Base-by-base conservation (phyloP, 768 basidiomycete genomes). In the Gautieria morchelliformis region DNA sequence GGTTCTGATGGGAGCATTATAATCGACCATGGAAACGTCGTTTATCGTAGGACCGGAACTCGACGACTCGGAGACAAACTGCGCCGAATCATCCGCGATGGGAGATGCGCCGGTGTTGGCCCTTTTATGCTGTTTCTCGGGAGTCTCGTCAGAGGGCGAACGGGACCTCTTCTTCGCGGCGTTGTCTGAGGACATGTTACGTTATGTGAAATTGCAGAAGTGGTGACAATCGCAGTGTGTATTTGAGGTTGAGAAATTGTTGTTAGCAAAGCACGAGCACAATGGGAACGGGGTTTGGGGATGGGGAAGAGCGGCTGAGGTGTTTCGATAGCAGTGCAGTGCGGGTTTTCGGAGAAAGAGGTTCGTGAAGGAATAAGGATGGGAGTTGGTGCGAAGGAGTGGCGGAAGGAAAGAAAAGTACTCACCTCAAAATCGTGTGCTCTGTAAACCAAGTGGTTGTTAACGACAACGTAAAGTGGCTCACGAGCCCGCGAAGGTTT, bases 121-220 rank as follows among this genome's bases (percentile, higher is more conserved):
- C 70, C 89, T 85, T 75, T 91, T 91, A 71, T 85, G 76, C 63
- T 81, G 79, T 74, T 90, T 89, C 67, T 83, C 83, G 66, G 84
- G 78, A 69, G 75, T 79, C 74, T 88, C 86, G 67, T 66, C 60
- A 44, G 87, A 89, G 59, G 87, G 84, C 53, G 89, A 91, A 68
- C 89, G 89, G 64, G 89, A 91, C 67, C 89, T 81, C 73, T 91
- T 91, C 74, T 88, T 85, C 70, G 77, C 87, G 63, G 79, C 77
- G 76, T 89, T 87, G 77, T 81, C 79, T 78, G 89, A 87, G 88
- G 85, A 83, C 87, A 88, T 89, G 71, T 78, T 81, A 78, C 78
- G 79, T 78, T 62, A 60, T 54, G 62, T 61, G 54, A 54, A 47
- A 58, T 37, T 37, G 35, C 35, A 37, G 35, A 3, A 37, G 35